A percentile compares a stretch with the other conserved stretches of the same genome.
These are phyloP conservation scores for Calonectria pseudoturangicola DNA, from an alignment of 2,329 filamentous ascomycete genomes.

Conservation along the genomic window DNA sequence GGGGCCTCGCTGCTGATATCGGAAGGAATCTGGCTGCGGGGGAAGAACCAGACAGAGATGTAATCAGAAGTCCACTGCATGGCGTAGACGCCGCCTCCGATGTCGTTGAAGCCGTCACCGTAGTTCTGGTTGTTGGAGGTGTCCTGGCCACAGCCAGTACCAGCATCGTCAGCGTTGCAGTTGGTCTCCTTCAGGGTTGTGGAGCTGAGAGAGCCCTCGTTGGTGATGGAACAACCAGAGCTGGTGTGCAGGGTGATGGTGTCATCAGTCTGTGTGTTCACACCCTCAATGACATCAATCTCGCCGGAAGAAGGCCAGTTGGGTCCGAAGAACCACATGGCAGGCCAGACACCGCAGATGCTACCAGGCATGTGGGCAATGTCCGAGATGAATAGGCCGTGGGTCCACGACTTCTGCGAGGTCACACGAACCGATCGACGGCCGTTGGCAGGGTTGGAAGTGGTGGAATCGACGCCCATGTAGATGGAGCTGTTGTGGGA, in stretches of 20 bases:
- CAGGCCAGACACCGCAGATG: slow-evolving; percentile 84
- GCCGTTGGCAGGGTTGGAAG: slow-evolving; percentile 72
- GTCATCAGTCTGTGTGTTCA: slow-evolving; percentile 77
- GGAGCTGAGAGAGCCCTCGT: slow-evolving; percentile 65
- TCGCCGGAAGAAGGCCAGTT: slow-evolving; percentile 83
- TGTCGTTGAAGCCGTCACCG: slow-evolving; percentile 82
- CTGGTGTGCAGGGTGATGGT: slow-evolving; percentile 81
- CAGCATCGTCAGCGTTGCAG: slow-evolving; percentile 73
- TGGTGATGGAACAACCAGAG: slow-evolving; percentile 74
- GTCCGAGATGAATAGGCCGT: slow-evolving; percentile 83
- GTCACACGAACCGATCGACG: slow-evolving; percentile 82
- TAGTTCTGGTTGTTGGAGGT: slow-evolving; percentile 73
- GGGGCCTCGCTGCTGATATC: slow-evolving; percentile 78
- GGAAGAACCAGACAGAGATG: slow-evolving; percentile 90
- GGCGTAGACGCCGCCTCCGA: slow-evolving; percentile 82
- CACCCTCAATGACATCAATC: slow-evolving; percentile 88
- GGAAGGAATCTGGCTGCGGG: slow-evolving; percentile 76
- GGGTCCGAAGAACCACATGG: slow-evolving; percentile 81
- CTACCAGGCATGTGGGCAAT: slow-evolving; percentile 85
- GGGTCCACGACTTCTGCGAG: slow-evolving; percentile 79
- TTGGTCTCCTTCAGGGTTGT: slow-evolving; percentile 68
- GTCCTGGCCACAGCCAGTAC: slow-evolving; percentile 76
- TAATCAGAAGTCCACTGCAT: slow-evolving; percentile 83
- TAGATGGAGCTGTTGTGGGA: slow-evolving; percentile 74
- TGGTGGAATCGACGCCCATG: slow-evolving; percentile 81